Conservation (phyloP, 371 early-diverging fungal species). For the Apophysomyces sp. region DNA sequence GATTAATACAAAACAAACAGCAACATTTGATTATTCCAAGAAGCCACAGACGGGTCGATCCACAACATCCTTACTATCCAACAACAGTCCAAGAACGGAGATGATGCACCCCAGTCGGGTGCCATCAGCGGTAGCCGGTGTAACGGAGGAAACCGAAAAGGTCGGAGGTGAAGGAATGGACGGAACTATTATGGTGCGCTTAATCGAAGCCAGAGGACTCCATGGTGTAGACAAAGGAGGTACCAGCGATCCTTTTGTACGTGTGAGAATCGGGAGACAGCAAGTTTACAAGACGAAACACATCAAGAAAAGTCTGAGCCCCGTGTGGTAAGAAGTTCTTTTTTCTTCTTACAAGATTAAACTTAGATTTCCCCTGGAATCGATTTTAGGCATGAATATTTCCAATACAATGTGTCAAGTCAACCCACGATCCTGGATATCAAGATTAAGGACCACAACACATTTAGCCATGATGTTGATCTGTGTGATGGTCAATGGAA, state of each 20-base stretch:
- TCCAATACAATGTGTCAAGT: conserved; percentile 26
- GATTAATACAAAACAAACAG: neutral
- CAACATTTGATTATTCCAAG: conserved; percentile 3
- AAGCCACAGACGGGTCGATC: neutral
- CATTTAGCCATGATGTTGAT: conserved; percentile 60
- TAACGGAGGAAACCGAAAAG: neutral
- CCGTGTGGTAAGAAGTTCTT: conserved; percentile 55
- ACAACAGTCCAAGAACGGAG: neutral
- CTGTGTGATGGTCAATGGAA: conserved; percentile 60
- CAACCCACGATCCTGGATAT: conserved; percentile 51
- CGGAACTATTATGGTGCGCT: conserved; percentile 47
- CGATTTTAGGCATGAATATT: conserved; percentile 39
- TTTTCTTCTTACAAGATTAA: neutral
- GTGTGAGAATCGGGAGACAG: conserved; percentile 53
- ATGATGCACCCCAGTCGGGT: neutral
- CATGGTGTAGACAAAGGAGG: conserved; percentile 63
- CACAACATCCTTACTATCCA: neutral
- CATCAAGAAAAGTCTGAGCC: conserved; percentile 74
- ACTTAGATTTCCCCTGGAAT: neutral
- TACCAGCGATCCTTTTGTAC: conserved; percentile 63
- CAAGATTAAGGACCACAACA: conserved; percentile 68
- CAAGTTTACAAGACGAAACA: conserved; percentile 73
- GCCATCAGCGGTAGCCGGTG: neutral
- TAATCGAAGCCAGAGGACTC: conserved; percentile 61
- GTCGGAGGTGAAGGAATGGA: neutral